These are phyloP conservation scores for Casuarina cunninghamiana DNA, from an alignment of 306 rosid species.

Conservation along the genomic window DNA sequence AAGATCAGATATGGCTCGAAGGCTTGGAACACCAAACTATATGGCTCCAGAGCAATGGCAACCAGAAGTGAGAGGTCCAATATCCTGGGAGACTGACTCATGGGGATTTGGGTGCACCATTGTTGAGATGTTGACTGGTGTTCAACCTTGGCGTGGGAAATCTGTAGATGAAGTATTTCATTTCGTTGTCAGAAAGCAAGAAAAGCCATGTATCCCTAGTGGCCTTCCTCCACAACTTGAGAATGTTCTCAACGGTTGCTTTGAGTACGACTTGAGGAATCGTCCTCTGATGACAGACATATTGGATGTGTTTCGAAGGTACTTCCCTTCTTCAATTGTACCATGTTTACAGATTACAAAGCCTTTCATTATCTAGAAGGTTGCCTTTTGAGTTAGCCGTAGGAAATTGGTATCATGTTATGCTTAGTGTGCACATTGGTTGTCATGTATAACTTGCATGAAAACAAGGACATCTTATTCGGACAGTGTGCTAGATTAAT, in stretches of 20 bases:
- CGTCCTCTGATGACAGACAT: constrained; percentile 77
- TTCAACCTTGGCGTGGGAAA: constrained; percentile 76
- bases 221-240: constrained; percentile 82
- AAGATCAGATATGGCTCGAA: constrained; percentile 52
- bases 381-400: constrained; percentile 10
- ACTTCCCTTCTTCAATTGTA: neutral
- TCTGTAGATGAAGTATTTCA: constrained; percentile 58
- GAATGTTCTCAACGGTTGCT: constrained; percentile 76
- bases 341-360: neutral
- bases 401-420: constrained; percentile 11
- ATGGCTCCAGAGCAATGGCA: constrained; percentile 99
- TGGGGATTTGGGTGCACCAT: constrained; percentile 94
- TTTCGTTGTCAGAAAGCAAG: constrained; percentile 68
- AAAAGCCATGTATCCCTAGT: constrained; percentile 71
- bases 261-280: constrained; percentile 89
- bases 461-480: neutral
- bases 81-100: constrained; percentile 84
- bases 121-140: constrained; percentile 90
- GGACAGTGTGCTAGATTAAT: neutral
- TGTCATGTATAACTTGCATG: neutral
- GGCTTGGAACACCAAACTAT: constrained; percentile 91
- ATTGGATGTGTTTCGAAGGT: constrained; percentile 70
- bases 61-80: constrained; percentile 85
- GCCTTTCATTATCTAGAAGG: neutral
- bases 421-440: neutral